Evolutionary conservation across 805 yeast genomes (phyloP).

Genomic region (Wickerhamomyces pijperi): DNA sequence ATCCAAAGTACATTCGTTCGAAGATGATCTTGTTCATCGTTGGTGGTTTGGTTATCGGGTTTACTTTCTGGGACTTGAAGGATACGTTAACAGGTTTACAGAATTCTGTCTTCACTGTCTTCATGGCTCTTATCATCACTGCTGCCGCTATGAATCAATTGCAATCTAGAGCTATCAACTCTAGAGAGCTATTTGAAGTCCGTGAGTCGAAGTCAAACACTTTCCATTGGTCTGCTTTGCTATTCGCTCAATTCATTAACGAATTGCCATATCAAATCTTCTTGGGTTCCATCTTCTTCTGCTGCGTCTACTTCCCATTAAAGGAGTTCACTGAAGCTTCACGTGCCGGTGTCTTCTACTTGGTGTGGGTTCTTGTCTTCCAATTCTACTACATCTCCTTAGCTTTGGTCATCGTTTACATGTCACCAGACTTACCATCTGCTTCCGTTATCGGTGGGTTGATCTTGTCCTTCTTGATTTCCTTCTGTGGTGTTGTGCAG

Average conservation of each 20-base stretch:
- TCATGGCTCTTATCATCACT: conserved; percentile 47
- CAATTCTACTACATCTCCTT: conserved; percentile 33
- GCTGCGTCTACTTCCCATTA: conserved; percentile 42
- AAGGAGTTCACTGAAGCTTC: conserved; percentile 28
- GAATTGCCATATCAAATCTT: conserved; percentile 53
- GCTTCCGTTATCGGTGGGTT: conserved; percentile 51
- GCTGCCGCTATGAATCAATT: conserved; percentile 55
- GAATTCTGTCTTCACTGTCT: conserved; percentile 49
- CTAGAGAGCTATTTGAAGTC: conserved; percentile 58
- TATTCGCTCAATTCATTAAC: conserved; percentile 39
- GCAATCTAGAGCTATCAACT: conserved; percentile 45
- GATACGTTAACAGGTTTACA: conserved; percentile 44
- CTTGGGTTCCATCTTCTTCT: conserved; percentile 38
- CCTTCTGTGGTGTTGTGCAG: conserved; percentile 27
- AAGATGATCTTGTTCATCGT: conserved; percentile 41
- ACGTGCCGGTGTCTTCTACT: conserved; percentile 39
- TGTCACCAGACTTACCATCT: conserved; percentile 59
- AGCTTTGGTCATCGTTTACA: conserved; percentile 39
- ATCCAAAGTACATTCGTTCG: conserved; percentile 50
- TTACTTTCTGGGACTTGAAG: conserved; percentile 55
- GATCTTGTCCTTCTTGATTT: conserved; percentile 21
- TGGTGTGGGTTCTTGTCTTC: conserved; percentile 32
- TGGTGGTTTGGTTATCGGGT: conserved; percentile 62
- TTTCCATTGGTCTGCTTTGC: conserved; percentile 57
- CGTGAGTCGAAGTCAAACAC: conserved; percentile 66